Conservation (phyloP, 805 yeast species). For the Teunomyces panamensis region DNA sequence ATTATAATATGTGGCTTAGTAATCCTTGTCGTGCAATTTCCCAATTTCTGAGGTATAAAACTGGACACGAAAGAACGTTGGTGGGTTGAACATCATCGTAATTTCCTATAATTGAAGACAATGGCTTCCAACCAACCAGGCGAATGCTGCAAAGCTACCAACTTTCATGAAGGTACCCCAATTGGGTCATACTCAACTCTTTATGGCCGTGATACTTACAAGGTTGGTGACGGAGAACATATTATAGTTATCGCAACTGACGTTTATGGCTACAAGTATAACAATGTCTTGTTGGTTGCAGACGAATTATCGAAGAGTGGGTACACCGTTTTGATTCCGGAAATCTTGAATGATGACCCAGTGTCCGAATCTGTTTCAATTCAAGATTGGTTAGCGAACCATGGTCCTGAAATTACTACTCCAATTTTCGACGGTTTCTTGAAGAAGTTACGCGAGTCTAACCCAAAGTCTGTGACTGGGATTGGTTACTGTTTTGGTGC, state of each 20-base stretch:
- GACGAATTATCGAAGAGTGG: slow-evolving; percentile 16
- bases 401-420: slow-evolving; percentile 8
- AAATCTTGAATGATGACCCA: slow-evolving; percentile 27
- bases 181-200: slow-evolving; percentile 17
- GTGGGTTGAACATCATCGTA: too few relatives aligned
- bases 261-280: slow-evolving; percentile 25
- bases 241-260: slow-evolving; percentile 26
- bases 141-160: slow-evolving; percentile 21
- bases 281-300: slow-evolving; percentile 27
- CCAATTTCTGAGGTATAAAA: too few relatives aligned
- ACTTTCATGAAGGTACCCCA: slow-evolving; percentile 28
- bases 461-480: slow-evolving; percentile 8
- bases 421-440: slow-evolving; percentile 11
- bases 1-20: too few relatives aligned
- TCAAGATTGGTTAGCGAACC: slow-evolving; percentile 9
- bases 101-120: slow-evolving; percentile 10
- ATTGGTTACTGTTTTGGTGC: slow-evolving; percentile 26
- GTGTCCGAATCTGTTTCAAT: not conserved
- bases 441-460: slow-evolving; percentile 3
- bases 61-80: too few relatives aligned
- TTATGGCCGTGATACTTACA: slow-evolving; percentile 27
- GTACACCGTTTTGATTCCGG: slow-evolving; percentile 25
- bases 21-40: too few relatives aligned
- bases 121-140: slow-evolving; percentile 15
- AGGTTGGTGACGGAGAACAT: slow-evolving; percentile 20